These are phyloP conservation scores for Ascochyta koolunga DNA, from an alignment of 2,329 filamentous ascomycete species.

Conservation along the genomic window DNA sequence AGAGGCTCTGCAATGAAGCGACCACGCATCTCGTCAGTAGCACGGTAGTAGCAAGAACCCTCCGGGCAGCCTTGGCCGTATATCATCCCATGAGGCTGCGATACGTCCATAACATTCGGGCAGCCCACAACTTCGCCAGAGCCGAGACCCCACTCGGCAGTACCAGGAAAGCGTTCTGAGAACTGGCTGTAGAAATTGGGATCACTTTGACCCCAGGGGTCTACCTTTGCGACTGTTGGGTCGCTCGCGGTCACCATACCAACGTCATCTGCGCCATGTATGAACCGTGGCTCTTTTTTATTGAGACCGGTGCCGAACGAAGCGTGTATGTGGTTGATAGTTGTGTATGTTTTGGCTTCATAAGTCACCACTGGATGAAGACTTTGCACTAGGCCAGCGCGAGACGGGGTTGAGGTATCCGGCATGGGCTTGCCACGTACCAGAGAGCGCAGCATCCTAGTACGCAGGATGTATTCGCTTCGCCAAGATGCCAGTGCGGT, in stretches of 20 bases:
- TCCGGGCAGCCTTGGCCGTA: slow-evolving; percentile 87
- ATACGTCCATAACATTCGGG: slow-evolving; percentile 90
- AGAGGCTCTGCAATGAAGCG: slow-evolving; percentile 72
- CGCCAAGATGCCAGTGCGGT: slow-evolving; percentile 89
- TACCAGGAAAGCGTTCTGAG: slow-evolving; percentile 74
- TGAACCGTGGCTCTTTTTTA: slow-evolving; percentile 77
- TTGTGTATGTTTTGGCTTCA: slow-evolving; percentile 79
- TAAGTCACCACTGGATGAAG: slow-evolving; percentile 80
- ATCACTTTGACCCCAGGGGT: slow-evolving; percentile 82
- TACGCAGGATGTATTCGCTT: slow-evolving; percentile 91
- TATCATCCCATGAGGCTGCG: slow-evolving; percentile 80
- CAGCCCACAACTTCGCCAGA: slow-evolving; percentile 75
- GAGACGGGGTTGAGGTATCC: slow-evolving; percentile 58
- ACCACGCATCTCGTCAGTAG: slow-evolving; percentile 74
- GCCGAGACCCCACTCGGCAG: slow-evolving; percentile 78
- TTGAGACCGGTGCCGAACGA: slow-evolving; percentile 69
- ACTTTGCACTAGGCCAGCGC: slow-evolving; percentile 65
- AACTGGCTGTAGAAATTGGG: slow-evolving; percentile 77
- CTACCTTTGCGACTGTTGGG: slow-evolving; percentile 74
- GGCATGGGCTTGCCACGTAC: slow-evolving; percentile 78
- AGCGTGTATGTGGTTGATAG: slow-evolving; percentile 80
- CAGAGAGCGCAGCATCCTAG: slow-evolving; percentile 80
- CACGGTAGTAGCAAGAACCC: slow-evolving; percentile 79
- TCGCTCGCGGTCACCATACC: slow-evolving; percentile 83
- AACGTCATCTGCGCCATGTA: slow-evolving; percentile 82